Evolutionary conservation across 2,329 filamentous ascomycete genomes (phyloP), one percentile per base, ranked within the genome.

Genomic region (Fusarium sp.): DNA sequence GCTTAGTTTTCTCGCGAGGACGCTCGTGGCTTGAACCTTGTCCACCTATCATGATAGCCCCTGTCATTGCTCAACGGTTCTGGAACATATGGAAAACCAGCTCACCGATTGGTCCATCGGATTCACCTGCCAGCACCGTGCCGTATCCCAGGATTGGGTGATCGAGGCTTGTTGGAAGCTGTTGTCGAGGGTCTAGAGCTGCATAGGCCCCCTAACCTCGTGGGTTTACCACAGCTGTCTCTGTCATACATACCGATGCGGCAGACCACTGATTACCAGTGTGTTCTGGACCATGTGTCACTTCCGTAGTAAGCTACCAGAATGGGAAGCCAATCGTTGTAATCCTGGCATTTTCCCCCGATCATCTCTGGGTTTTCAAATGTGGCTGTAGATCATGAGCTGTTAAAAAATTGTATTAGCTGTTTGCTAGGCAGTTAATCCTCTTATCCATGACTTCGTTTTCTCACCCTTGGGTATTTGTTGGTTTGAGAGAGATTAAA

Each of bases 21-120:
- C 53, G 53, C 53, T 55, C 48, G 55, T 71, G 69, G 66, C 69
- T 66, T 67, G 55, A 56, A 60, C 56, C 56, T 55, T 62, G 52
- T 34, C 43, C 45, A 62, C 49, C 54, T 51, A 54, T 47, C 51
- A 28, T 28, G 10, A 11, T 12, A 36, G 48, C 34, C 32, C 28
- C 39, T 34, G 39, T 38, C 48, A 63, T 56, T 55, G 40, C 56
- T 57, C 60, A 65, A 68, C 56, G 65, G 65, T 56, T 71, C 59
- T 68, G 58, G 52, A 49, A 58, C 45, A 61, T 32, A 32, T 51
- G 24, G 42, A 48, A 48, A 49, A 42, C 56, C 63, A 36, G 15
- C 11, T 46, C 57, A 38, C 58, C 55, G 36, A 65, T 63, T 65
- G 56, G 61, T 7, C 24, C 21, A 36, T 26, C 32, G 26, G 50